Evolutionary conservation across 345 rosid genomes (phyloP).

Genomic region (Mercurialis annua): DNA sequence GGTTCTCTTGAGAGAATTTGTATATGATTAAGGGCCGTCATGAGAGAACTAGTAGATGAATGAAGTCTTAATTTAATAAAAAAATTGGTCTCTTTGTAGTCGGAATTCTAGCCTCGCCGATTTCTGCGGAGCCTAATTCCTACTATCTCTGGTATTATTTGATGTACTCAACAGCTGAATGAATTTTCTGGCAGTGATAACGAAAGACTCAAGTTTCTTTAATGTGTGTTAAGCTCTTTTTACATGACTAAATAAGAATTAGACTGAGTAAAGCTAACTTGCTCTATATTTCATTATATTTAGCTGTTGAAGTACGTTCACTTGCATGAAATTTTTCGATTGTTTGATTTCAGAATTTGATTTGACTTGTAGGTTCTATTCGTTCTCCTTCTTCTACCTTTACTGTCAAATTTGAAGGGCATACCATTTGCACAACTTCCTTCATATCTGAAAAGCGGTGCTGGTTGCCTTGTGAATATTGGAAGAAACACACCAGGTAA

Average conservation of each 20-base stretch:
- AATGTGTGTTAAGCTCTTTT: no score
- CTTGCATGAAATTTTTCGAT: background rate
- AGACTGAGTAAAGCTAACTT: no score
- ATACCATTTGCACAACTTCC: conserved; percentile 68
- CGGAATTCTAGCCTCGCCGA: background rate
- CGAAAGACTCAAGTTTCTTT: no score
- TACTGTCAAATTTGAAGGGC: conserved; percentile 79
- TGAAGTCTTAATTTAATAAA: no score
- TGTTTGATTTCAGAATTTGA: conserved; percentile 2
- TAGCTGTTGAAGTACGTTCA: background rate
- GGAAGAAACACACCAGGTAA: conserved; percentile 56
- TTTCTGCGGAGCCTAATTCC: background rate
- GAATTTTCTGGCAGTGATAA: no score
- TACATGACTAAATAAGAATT: no score
- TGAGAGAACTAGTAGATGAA: no score
- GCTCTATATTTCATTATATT: background rate
- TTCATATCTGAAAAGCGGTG: conserved; percentile 65
- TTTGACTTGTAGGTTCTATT: conserved; percentile 68
- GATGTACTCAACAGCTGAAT: background rate
- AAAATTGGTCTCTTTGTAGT: background rate
- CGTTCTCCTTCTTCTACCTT: conserved; percentile 66
- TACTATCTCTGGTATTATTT: background rate
- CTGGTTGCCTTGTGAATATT: conserved; percentile 69
- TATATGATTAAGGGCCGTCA: background rate
- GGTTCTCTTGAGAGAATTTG: background rate